Base-by-base conservation (phyloP, 768 basidiomycete species). In the Coprinellus micaceus region DNA sequence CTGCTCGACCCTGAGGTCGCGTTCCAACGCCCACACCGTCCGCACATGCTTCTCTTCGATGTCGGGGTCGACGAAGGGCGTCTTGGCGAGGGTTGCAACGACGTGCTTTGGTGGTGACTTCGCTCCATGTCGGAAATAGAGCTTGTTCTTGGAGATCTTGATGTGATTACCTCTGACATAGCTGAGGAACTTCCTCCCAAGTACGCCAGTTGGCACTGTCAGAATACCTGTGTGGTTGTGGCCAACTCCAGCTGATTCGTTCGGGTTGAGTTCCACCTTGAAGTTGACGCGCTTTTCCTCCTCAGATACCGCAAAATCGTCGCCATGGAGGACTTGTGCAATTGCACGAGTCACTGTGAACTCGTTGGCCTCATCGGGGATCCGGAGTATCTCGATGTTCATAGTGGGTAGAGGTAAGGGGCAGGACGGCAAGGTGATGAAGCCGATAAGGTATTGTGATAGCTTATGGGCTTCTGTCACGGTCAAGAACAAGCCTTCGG, bases 281-380 rank as follows among this genome's bases (percentile, higher is more conserved):
- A 91, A 91, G 59, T 91, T 91, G 33, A 87, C 73, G 33, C 69
- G 63, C 17, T 69, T 56, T 58, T 66, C 66, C 19, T 68, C 67
- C 15, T 71, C 62, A 5, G 74, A 68, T 36, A 36, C 49, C 40
- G 70, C 69, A 61, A 85, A 82, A 19, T 77, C 75, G 19, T 78
- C 73, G 2, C 77, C 75, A 59, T 91, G 89, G 0, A 92, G 69
- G 33, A 85, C 73, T 4, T 61, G 53, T 1, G 82, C 82, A 45
- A 92, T 74, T 5, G 68, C 73, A 36, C 82, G 77, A 21, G 79
- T 85, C 17, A 89, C 74, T 30, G 81, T 78, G 75, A 79, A 87
- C 46, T 52, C 43, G 39, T 49, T 47, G 10, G 51, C 41, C n/a
- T 52, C 50, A 5, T 13, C 13, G 50, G 51, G 50, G 30, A 57